phyloP scores from a whole-genome alignment of 2,329 filamentous ascomycete species.

The Penicillium sp. region DNA sequence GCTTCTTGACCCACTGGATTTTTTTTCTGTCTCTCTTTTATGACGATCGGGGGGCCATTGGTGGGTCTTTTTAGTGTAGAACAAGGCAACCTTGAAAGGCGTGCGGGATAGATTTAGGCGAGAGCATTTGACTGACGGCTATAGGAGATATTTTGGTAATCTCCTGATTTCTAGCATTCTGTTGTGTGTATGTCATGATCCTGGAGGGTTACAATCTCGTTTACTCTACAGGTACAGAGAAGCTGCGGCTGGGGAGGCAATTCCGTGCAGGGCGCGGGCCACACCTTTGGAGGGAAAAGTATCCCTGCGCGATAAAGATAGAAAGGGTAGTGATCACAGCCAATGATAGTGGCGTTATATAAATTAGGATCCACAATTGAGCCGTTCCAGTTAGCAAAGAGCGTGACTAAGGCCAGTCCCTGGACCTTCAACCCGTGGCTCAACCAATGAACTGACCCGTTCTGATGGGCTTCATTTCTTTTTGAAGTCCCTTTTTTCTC shows the following conservation, averaged over 20 bases:
- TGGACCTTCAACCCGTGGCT: background rate
- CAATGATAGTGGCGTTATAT: background rate
- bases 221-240: background rate
- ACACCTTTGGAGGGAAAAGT: background rate
- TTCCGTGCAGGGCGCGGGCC: background rate
- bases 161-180: background rate
- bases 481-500: background rate
- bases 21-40: background rate
- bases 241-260: background rate
- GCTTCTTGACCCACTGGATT: background rate
- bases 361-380: background rate
- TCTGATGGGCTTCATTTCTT: constrained; percentile 1
- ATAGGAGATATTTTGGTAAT: background rate
- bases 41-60: background rate
- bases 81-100: background rate
- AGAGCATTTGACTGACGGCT: background rate
- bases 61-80: background rate
- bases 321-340: background rate
- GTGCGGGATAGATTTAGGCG: background rate
- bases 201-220: background rate
- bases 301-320: constrained; percentile 6
- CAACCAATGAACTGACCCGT: background rate
- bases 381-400: background rate
- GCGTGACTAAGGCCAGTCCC: background rate
- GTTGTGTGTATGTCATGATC: background rate